Percentiles rank a stretch among this genome's conserved stretches.
phyloP scores from a whole-genome alignment of 495 filamentous ascomycete species.

The Aspergillus cristatus region DNA sequence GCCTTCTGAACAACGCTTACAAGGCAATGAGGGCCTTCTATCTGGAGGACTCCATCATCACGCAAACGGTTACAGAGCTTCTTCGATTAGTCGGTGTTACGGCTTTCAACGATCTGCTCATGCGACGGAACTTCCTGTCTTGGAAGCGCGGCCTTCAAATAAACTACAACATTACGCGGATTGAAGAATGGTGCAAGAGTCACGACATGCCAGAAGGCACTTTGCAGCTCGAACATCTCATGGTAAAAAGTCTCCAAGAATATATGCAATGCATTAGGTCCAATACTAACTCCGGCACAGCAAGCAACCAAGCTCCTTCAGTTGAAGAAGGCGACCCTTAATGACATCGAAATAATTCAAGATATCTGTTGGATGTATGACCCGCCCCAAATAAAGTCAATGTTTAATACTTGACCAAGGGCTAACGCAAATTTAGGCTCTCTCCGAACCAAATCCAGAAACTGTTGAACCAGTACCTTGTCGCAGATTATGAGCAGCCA shows the following conservation, averaged over 20 bases:
- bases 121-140: slow-evolving; percentile 96
- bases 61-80: slow-evolving; percentile 89
- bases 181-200: slow-evolving; percentile 99
- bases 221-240: slow-evolving; percentile 94
- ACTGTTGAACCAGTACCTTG: slow-evolving; percentile 94
- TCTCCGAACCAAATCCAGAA: slow-evolving; percentile 99
- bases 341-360: slow-evolving; percentile 99
- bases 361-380: slow-evolving; percentile 99
- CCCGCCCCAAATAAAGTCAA: background rate
- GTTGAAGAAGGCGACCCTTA: slow-evolving; percentile 96
- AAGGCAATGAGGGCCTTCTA: slow-evolving; percentile 98
- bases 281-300: slow-evolving; percentile 37
- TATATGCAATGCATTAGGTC: background rate
- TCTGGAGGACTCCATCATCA: slow-evolving; percentile 90
- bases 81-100: slow-evolving; percentile 92
- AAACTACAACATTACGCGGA: slow-evolving; percentile 99
- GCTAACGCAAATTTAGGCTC: slow-evolving; percentile 46
- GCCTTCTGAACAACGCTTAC: slow-evolving; percentile 92
- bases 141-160: slow-evolving; percentile 99
- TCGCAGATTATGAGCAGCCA: slow-evolving; percentile 98
- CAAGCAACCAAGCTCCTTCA: slow-evolving; percentile 98
- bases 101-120: slow-evolving; percentile 96
- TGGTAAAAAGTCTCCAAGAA: slow-evolving; percentile 45
- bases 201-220: slow-evolving; percentile 99
- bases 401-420: background rate